A percentile compares a stretch with the other conserved stretches of the same genome.
These are phyloP conservation scores for Cordyceps javanica DNA, from an alignment of 2,329 filamentous ascomycete genomes.

Conservation along the genomic window DNA sequence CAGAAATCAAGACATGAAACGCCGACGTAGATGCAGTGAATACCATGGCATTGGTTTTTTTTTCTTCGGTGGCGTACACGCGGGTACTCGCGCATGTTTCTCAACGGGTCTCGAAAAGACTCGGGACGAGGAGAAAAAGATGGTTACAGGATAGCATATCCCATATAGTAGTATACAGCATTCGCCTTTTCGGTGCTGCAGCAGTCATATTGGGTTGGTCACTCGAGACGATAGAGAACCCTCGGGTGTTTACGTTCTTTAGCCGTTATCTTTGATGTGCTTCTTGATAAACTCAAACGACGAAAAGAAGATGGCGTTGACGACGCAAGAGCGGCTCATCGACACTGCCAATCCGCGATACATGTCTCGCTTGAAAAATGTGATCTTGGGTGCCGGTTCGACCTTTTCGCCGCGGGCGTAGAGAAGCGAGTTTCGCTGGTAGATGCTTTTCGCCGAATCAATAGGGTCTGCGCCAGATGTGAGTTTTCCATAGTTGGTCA, in stretches of 20 bases:
- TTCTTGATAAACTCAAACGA: constrained; percentile 80
- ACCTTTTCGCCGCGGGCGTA: constrained; percentile 59
- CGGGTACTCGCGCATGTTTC: no score
- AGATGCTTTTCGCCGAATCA: constrained; percentile 79
- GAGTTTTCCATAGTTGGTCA: constrained; percentile 1
- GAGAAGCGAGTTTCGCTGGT: constrained; percentile 73
- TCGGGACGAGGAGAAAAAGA: no score
- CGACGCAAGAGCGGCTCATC: constrained; percentile 73
- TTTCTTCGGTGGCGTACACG: neutral
- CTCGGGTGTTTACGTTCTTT: neutral
- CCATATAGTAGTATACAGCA: neutral
- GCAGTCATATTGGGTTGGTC: neutral
- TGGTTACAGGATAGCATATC: neutral
- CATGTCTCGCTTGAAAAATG: constrained; percentile 71
- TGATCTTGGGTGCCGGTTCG: constrained; percentile 63
- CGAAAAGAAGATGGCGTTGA: constrained; percentile 88
- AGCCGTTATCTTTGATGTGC: constrained; percentile 45
- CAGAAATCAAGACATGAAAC: neutral
- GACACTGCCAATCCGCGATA: constrained; percentile 79
- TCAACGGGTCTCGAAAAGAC: neutral
- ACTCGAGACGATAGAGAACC: neutral
- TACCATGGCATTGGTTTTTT: neutral
- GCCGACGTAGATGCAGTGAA: constrained; percentile 9
- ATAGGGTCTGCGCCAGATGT: constrained; percentile 49
- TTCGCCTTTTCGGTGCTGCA: neutral